Evolutionary conservation across 192 early-diverging fungal species (phyloP), one percentile per base, ranked within the genome.

Genomic region (Phycomyces blakesleeanus): DNA sequence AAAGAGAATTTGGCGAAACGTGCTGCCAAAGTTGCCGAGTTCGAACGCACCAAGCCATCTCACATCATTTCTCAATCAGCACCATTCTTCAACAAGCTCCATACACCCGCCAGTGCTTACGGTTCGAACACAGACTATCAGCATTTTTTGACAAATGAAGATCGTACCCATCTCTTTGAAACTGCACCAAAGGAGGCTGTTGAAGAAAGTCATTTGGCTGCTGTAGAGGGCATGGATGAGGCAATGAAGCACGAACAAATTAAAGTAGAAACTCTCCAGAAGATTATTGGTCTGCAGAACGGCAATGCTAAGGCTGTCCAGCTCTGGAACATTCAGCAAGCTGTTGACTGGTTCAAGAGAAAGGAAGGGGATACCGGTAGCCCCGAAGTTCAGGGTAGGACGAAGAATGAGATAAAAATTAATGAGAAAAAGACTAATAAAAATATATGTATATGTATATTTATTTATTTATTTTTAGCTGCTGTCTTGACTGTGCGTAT

Each of bases 341-440:
- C 89, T 8, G 73, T 93, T 29, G 83, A 89, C 52, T 79, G 87
- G 66, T 97, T 97, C 81, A 88, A 87, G 22, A 77, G 89, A 49
- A 76, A 73, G 27, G 82, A 84, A 29, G 82, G 81, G 26, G 96
- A 98, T 73, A 93, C 94, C 12, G 96, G 96, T 16, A 93, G 89
- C 64, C 77, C 93, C 6, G 92, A 93, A 74, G 96, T 95, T 14
- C 96, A 98, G 87, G 88, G 90, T 92, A n/a, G n/a, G n/a, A 76
- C 34, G 63, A 68, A 25, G 14, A 29, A 34, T 27, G 4, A 6
- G 15, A 42, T 12, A n/a, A 10, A 15, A 44, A 9, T 34, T 42
- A 25, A 15, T 55, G 18, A 44, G 15, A 21, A 27, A 18, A 51
- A 10, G 27, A 14, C 10, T 5, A 44, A 20, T 61, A 41, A 22